Evolutionary conservation across 2,329 filamentous ascomycete genomes (phyloP), one percentile per base, ranked within the genome.

Genomic region (Cercospora sp.): DNA sequence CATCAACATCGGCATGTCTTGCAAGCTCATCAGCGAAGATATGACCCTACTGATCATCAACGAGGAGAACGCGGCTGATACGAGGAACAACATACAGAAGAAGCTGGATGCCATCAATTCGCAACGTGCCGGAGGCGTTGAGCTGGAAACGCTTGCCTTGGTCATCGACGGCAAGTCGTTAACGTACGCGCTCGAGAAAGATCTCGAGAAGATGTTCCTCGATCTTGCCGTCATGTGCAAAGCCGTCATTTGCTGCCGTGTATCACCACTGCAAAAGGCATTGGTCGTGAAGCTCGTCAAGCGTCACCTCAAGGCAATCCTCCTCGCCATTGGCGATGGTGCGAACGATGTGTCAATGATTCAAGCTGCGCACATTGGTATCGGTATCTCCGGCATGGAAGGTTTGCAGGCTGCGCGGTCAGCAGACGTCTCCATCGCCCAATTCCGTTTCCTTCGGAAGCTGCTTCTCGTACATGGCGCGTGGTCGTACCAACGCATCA

Each of bases 261-360:
- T 99, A 1, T 98, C 95, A 24, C 95, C 95, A 2, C 85, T 99
- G 59, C 95, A 99, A 77, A 99, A 99, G 81, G 96, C 95, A 16
- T 85, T 99, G 70, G 95, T 99, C 24, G 95, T 99, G 74, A 99
- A 99, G 84, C 88, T 98, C 72, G 95, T 99, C 77, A 99, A 98
- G 82, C 92, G 93, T 73, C 92, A 97, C 79, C 88, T 95, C 73
- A 92, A 97, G 78, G 89, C 93, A 12, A 93, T 99, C 73, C 88
- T 97, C 63, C 88, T 99, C 61, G 95, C 95, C 62, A 97, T 99
- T 79, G 95, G 95, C 73, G 95, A 99, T 76, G 95, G 95, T 72
- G 95, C 95, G 58, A 99, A 99, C 81, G 95, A 99, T 77, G 95
- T 99, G n/a, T 97, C 94, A 18, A 99, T 99, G 95, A 99, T 99